Base-by-base conservation (phyloP, 2,329 filamentous ascomycete genomes). In the Stachybotrys elegans region DNA sequence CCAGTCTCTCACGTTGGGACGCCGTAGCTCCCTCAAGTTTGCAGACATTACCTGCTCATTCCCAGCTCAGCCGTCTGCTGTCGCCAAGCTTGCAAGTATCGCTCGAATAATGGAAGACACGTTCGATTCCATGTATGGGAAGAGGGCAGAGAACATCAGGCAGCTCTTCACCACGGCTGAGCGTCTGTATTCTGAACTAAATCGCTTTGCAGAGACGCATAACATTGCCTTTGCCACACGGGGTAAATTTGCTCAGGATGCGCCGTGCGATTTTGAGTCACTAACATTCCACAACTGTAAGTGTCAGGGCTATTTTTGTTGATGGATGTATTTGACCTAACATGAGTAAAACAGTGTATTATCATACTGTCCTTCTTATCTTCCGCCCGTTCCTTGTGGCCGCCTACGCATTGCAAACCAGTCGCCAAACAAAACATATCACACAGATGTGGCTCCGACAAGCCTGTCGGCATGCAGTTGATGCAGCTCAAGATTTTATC, bases 401-500 rank as follows among this genome's bases (percentile, higher is more conserved):
- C 14, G 19, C 17, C 22, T 40, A 40, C 19, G 21, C 38, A 5
- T 27, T 40, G 38, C 38, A 17, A n/a, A 21, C 22, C 8, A 40
- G 17, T 13, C 4, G 22, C 12, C 5, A 13, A 13, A 11, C 16
- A 19, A n/a, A 19, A 19, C 22, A 29, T 17, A 25, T 14, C 13
- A 25, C 17, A 6, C 22, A 40, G 38, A 40, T 40, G 38, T 40
- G 38, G 38, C 22, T 40, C n/a, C 38, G 38, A 3, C 21, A 40
- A 29, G 38, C 38, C 4, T 40, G 38, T 17, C 4, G 38, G 19
- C 22, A 40, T 19, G 38, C 38, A 12, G 38, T 40, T 9, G 38
- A 40, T 27, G 38, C 38, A 40, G 38, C 38, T 17, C 38, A 40
- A 29, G 38, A 40, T 19, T 40, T 23, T 4, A 22, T 40, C 20